These are phyloP conservation scores for Phytopythium montanum DNA, from an alignment of 352 stramenopile species.

Conservation along the genomic window DNA sequence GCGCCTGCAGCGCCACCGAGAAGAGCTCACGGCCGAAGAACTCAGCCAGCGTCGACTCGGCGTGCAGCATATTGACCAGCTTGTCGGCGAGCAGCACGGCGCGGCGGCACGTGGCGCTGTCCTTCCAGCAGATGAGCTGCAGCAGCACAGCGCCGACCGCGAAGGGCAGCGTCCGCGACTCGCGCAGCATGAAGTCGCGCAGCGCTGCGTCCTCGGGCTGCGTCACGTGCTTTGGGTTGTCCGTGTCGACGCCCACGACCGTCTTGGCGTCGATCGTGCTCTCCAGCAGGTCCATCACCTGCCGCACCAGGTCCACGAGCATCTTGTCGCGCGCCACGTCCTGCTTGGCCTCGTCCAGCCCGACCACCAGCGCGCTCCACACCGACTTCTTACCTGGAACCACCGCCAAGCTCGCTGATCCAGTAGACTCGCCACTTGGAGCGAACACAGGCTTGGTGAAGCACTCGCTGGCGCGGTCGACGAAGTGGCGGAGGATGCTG, in stretches of 20 bases:
- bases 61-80: constrained; percentile 53
- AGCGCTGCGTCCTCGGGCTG: constrained; percentile 52
- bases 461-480: constrained; percentile 38
- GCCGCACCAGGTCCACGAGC: constrained; percentile 59
- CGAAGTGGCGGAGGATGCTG: constrained; percentile 53
- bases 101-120: constrained; percentile 66
- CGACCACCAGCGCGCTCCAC: constrained; percentile 54
- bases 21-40: constrained; percentile 66
- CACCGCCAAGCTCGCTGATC: background rate
- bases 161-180: constrained; percentile 43
- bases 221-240: constrained; percentile 74
- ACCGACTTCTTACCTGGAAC: constrained; percentile 20
- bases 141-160: constrained; percentile 44
- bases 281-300: constrained; percentile 74
- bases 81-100: constrained; percentile 58
- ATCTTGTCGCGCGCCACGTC: constrained; percentile 72
- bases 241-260: constrained; percentile 61
- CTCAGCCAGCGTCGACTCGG: constrained; percentile 27
- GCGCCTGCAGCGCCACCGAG: constrained; percentile 40
- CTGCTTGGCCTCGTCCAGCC: constrained; percentile 62
- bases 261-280: constrained; percentile 69
- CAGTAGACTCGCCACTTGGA: constrained; percentile 2
- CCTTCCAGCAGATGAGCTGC: constrained; percentile 68
- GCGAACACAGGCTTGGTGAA: constrained; percentile 22
- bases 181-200: constrained; percentile 56